These are phyloP conservation scores for Haplographium delicatum DNA, from an alignment of 495 filamentous ascomycete species.

Conservation along the genomic window DNA sequence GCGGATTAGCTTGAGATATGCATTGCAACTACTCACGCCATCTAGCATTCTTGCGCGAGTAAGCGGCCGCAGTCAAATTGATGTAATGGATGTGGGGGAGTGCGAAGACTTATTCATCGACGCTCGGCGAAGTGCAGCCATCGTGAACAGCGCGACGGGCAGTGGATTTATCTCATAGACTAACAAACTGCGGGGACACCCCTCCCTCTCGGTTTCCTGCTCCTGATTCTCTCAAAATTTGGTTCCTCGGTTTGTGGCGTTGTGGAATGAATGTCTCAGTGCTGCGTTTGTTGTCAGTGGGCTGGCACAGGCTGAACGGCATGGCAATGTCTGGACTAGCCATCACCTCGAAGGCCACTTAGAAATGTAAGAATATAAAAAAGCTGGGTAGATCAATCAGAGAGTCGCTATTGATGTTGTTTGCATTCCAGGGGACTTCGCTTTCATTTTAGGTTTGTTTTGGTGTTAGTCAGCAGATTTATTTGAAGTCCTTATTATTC, in stretches of 20 bases:
- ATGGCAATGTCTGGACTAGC: constrained; percentile 2
- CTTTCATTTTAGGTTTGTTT: constrained; percentile 11
- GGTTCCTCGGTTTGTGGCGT: constrained; percentile 17
- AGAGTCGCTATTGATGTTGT: constrained; percentile 3
- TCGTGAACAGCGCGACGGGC: constrained; percentile 60
- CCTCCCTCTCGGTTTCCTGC: neutral
- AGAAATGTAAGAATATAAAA: constrained; percentile 22
- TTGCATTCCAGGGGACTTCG: constrained; percentile 13
- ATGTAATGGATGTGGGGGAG: constrained; percentile 78
- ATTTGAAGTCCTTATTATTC: constrained; percentile 5
- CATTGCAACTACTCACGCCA: constrained; percentile 86
- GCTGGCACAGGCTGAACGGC: constrained; percentile 1
- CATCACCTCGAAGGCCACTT: constrained; percentile 11
- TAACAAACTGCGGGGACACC: constrained; percentile 10
- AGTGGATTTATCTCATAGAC: constrained; percentile 48
- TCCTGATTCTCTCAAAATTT: constrained; percentile 10
- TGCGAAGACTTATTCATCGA: constrained; percentile 88
- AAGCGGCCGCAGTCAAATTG: constrained; percentile 70
- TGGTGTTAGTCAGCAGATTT: constrained; percentile 8
- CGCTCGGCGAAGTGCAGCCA: constrained; percentile 71
- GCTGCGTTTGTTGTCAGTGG: constrained; percentile 16
- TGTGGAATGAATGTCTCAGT: constrained; percentile 21
- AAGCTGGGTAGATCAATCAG: constrained; percentile 10
- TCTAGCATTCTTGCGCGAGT: constrained; percentile 58
- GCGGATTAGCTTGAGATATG: constrained; percentile 85